Conservation (phyloP, 148 eudicot species). For the Amaranthus palmeri region DNA sequence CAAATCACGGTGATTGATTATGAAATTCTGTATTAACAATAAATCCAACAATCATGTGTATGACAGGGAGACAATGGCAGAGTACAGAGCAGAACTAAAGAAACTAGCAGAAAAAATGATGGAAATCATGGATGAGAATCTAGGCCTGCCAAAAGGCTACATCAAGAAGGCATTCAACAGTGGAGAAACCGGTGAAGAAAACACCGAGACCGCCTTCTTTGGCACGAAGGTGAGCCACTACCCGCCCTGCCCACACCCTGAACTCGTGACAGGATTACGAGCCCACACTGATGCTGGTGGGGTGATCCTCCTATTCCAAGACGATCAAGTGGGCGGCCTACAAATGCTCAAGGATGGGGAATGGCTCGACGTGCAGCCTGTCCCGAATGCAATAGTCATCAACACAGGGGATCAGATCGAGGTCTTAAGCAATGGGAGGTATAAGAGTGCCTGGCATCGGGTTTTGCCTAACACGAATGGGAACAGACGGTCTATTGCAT, state of each 20-base stretch:
- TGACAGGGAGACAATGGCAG: constrained; percentile 78
- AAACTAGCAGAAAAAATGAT: constrained; percentile 59
- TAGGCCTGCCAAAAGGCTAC: constrained; percentile 74
- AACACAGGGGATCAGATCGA: constrained; percentile 93
- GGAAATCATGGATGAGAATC: constrained; percentile 88
- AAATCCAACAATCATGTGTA: constrained; percentile 23
- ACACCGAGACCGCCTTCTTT: constrained; percentile 48
- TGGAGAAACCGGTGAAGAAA: constrained; percentile 18
- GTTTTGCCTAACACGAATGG: constrained; percentile 49
- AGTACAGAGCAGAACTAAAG: constrained; percentile 64
- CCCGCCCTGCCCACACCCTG: constrained; percentile 88
- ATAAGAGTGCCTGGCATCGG: constrained; percentile 89
- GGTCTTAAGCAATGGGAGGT: constrained; percentile 78
- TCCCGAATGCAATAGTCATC: constrained; percentile 68
- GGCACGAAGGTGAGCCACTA: constrained; percentile 96
- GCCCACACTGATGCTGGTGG: constrained; percentile 99
- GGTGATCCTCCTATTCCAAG: constrained; percentile 81
- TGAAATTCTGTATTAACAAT: not conserved
- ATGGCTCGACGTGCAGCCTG: constrained; percentile 84
- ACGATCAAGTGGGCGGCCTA: constrained; percentile 59
- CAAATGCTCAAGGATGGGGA: constrained; percentile 69
- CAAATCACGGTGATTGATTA: no score
- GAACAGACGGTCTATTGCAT: constrained; percentile 71
- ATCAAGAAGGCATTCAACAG: constrained; percentile 66
- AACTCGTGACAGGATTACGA: constrained; percentile 55